Percentiles rank a stretch among this genome's conserved stretches.
phyloP scores from a whole-genome alignment of 257 asterid genomes.

The Handroanthus guayacan region DNA sequence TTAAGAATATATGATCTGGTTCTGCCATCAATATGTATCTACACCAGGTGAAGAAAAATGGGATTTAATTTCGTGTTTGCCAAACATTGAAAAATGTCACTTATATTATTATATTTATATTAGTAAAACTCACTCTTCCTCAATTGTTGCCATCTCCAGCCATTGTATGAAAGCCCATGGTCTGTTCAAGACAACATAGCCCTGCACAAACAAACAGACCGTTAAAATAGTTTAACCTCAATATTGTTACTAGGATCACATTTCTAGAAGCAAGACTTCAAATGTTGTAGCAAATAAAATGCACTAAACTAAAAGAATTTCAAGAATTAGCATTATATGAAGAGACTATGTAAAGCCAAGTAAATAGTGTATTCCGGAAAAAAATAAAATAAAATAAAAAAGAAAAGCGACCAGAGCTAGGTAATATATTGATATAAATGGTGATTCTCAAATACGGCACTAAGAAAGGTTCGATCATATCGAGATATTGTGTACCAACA shows the following conservation, averaged over 20 bases:
- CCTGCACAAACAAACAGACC: slow-evolving; percentile 40
- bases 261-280: neutral
- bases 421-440: too few species aligned
- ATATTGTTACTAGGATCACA: neutral
- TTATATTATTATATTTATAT: neutral
- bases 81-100: neutral
- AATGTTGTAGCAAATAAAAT: neutral
- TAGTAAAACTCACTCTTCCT: slow-evolving; percentile 63
- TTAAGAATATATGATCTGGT: slow-evolving; percentile 66
- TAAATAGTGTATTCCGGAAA: too few species aligned
- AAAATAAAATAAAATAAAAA: too few species aligned
- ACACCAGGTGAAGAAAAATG: slow-evolving; percentile 7
- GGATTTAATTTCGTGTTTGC: neutral
- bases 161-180: slow-evolving; percentile 84
- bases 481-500: too few species aligned
- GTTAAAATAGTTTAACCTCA: neutral
- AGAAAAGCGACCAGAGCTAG: too few species aligned
- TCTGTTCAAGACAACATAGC: slow-evolving; percentile 70
- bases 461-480: too few species aligned
- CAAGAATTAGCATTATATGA: too few species aligned
- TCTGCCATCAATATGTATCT: slow-evolving; percentile 72
- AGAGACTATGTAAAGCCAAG: too few species aligned
- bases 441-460: too few species aligned
- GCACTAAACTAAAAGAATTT: neutral
- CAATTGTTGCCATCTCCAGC: slow-evolving; percentile 60